Evolutionary conservation across 1,139 yeast genomes (phyloP), one percentile per base, ranked within the genome.

Genomic region (Kurtzmaniella quercitrusa): DNA sequence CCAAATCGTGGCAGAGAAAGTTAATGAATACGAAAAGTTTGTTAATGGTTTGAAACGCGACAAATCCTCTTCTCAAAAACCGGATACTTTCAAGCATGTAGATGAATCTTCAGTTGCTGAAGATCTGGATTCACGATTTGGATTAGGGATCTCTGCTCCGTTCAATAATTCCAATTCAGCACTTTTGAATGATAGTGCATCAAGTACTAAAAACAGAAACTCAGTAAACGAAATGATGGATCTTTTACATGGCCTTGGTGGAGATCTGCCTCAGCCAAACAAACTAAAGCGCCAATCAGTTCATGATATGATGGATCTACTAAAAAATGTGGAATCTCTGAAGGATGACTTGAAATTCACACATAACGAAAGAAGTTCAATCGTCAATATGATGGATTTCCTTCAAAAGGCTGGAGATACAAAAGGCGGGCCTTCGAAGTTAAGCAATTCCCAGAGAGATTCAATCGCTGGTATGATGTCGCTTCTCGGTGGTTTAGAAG

Each of bases 391-490:
- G 56, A 58, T 56, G 60, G 46, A 42, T 27, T 41, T 56, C 8
- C 48, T 57, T n/a, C 46, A 56, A 4, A 47, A 51, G 27, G 47
- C 57, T 39, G 58, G 51, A 29, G 46, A 50, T 27, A 42, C 47
- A 25, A 51, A 46, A 38, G 46, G 31, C 14, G 23, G 23, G 8
- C 10, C 48, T 12, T 17, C 39, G 7, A 24, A 37, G 10, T 23
- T 37, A 14, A 31, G 37, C 11, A 45, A 43, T 6, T 43, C 56
- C 34, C 55, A 58, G 18, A 51, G 65, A 19, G 49, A 54, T 34
- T 62, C 66, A 0, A 54, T 63, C 3, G 44, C 47, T 12, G 61
- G 62, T 41, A 62, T 63, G 65, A 61, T 60, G 59, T 34, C 34
- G 41, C 52, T 10, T 46, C 52, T 9, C 44, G 42, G 45, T 47